Percentiles rank a stretch among this genome's conserved stretches.
Conservation (phyloP, 345 rosid species). For the Passiflora organensis region DNA sequence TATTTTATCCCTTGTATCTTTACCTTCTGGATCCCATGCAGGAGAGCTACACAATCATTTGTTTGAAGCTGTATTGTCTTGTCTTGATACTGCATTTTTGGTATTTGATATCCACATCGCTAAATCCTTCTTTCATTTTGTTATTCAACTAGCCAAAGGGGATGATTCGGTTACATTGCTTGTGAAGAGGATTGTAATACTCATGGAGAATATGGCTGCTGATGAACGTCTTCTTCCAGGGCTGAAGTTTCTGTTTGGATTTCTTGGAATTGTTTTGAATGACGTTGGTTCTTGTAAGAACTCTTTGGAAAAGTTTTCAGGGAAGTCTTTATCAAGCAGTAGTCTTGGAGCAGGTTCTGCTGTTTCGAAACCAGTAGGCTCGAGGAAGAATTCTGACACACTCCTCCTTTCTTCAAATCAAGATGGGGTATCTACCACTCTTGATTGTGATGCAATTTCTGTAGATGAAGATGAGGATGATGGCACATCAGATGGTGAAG, state of each 20-base stretch:
- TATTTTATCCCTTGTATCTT: constrained; percentile 53
- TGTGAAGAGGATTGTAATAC: constrained; percentile 53
- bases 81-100: constrained; percentile 76
- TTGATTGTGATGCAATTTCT: constrained; percentile 95
- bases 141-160: constrained; percentile 72
- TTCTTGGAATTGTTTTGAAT: constrained; percentile 65
- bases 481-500: constrained; percentile 98
- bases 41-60: constrained; percentile 60
- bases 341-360: constrained; percentile 38
- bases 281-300: constrained; percentile 52
- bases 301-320: constrained; percentile 37
- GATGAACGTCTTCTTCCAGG: constrained; percentile 74
- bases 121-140: constrained; percentile 69
- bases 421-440: constrained; percentile 63
- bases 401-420: constrained; percentile 59
- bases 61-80: constrained; percentile 74
- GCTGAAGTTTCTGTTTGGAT: constrained; percentile 69
- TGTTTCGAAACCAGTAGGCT: constrained; percentile 55
- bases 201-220: constrained; percentile 70
- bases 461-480: constrained; percentile 98
- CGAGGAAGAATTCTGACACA: constrained; percentile 62
- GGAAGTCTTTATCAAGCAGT: constrained; percentile 46
- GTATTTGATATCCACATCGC: constrained; percentile 69
- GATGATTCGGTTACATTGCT: constrained; percentile 57
- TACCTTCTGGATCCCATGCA: constrained; percentile 36